A percentile compares a stretch with the other conserved stretches of the same genome.
Conservation (phyloP, 2,329 filamentous ascomycete species). For the Fusarium brevicatenulatum region DNA sequence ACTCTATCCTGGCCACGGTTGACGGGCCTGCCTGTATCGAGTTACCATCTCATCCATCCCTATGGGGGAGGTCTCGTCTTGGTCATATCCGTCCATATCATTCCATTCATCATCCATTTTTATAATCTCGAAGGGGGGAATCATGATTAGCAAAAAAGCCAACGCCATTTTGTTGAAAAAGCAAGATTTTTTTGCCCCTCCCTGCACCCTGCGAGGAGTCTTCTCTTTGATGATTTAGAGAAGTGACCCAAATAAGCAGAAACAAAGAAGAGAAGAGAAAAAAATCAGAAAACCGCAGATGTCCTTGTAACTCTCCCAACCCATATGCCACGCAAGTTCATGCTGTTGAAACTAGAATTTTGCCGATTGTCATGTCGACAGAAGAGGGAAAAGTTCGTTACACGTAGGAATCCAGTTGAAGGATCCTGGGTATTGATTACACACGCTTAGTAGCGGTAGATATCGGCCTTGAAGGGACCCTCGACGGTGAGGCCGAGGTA, state of each 20-base stretch:
- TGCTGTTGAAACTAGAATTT: constrained; percentile 58
- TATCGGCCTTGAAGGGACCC: constrained; percentile 95
- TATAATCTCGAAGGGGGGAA: constrained; percentile 48
- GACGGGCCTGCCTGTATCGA: constrained; percentile 51
- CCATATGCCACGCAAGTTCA: constrained; percentile 55
- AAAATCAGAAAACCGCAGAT: constrained; percentile 41
- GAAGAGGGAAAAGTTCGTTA: constrained; percentile 49
- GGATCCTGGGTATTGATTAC: constrained; percentile 51
- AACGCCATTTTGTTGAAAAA: constrained; percentile 56
- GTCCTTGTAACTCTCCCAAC: constrained; percentile 45
- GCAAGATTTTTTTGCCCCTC: constrained; percentile 51
- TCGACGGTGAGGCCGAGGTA: constrained; percentile 88
- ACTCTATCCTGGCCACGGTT: constrained; percentile 54
- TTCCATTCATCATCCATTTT: constrained; percentile 44
- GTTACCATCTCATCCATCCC: constrained; percentile 38
- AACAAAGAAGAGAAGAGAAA: constrained; percentile 41
- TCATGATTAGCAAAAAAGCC: constrained; percentile 52
- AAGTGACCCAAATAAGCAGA: constrained; percentile 38
- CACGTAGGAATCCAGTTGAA: constrained; percentile 54
- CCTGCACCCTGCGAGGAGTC: constrained; percentile 45
- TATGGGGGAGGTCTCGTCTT: constrained; percentile 31
- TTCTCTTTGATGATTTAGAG: constrained; percentile 23
- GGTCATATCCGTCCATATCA: constrained; percentile 28
- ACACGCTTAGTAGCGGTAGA: constrained; percentile 59
- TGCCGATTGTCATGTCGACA: constrained; percentile 48